Conservation (phyloP, 495 filamentous ascomycete genomes). For the Penicillium ochrochloron region DNA sequence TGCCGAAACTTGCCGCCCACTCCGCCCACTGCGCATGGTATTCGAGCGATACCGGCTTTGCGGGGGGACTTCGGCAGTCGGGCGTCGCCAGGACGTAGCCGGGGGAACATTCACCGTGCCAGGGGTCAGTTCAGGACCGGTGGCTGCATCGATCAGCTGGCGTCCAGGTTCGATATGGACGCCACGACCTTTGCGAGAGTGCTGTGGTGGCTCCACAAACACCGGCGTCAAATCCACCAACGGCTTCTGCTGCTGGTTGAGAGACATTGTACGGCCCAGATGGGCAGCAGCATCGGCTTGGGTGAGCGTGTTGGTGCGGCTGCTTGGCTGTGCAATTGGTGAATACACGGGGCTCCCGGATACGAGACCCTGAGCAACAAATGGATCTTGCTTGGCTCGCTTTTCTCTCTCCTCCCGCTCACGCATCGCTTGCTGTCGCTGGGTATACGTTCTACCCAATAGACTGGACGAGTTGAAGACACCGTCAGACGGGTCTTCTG, state of each 20-base stretch:
- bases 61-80: conserved; percentile 24
- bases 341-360: conserved; percentile 19
- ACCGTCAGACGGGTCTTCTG: not conserved
- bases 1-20: conserved; percentile 27
- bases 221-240: conserved; percentile 76
- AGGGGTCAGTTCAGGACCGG: conserved; percentile 49
- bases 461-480: conserved; percentile 60
- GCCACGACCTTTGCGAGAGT: conserved; percentile 68
- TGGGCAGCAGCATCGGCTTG: conserved; percentile 30
- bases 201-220: conserved; percentile 77
- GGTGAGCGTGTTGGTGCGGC: conserved; percentile 46
- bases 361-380: conserved; percentile 30
- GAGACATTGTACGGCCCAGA: conserved; percentile 36
- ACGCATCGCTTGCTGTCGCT: conserved; percentile 60
- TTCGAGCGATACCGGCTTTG: conserved; percentile 39
- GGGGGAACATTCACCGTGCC: conserved; percentile 56
- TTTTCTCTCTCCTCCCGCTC: conserved; percentile 55
- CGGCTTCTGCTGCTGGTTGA: conserved; percentile 57
- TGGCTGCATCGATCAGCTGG: conserved; percentile 69
- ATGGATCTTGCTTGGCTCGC: conserved; percentile 34
- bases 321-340: conserved; percentile 24
- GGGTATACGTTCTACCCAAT: conserved; percentile 65
- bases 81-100: conserved; percentile 56
- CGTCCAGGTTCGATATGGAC: conserved; percentile 63
- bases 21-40: conserved; percentile 38